Base-by-base conservation (phyloP, 495 filamentous ascomycete species). In the Trichoderma parareesei region DNA sequence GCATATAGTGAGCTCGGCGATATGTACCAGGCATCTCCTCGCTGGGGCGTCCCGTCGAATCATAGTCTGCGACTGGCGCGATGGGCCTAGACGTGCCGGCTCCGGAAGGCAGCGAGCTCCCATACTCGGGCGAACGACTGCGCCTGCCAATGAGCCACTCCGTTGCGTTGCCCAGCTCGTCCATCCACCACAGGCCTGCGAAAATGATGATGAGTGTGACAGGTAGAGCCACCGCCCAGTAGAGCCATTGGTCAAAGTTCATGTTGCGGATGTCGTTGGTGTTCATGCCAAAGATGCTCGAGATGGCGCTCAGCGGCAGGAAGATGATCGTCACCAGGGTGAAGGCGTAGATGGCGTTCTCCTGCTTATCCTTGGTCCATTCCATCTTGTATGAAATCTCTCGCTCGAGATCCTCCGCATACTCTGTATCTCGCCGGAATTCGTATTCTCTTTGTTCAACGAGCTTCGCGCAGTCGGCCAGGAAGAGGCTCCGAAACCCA, bases 251-350 rank as follows among this genome's bases (percentile, higher is more conserved):
- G 0, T 68, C 73, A 3, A 62, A 48, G 1, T 76, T 69, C 80
- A 81, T 83, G 67, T 82, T 75, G 13, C 80, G 76, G 5, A 84
- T 68, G 67, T 83, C 81, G 63, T 66, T 70, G 10, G 82, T 79
- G 65, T 88, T 87, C 73, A 87, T 85, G 42, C 85, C 84, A 62
- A 87, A 87, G 2, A 87, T 75, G 42, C 79, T 81, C 3, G 85
- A 85, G 69, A 88, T 84, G 72, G 86, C 85, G 9, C 79, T 83
- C 0, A 88, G 73, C 3, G 85, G 85, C 5, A 88, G 72, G 72
- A 87, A 87, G 40, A 87, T 81, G 53, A 87, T 79, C 2, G 82
- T 87, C 69, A 87, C 85, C 14, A 85, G 81, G 27, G 85, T 87
- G 67, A 88, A 87, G 9, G 49, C 81, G 67, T 82, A 83, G 41